Base-by-base conservation (phyloP, 805 yeast species). In the Yamadazyma kitorensis region DNA sequence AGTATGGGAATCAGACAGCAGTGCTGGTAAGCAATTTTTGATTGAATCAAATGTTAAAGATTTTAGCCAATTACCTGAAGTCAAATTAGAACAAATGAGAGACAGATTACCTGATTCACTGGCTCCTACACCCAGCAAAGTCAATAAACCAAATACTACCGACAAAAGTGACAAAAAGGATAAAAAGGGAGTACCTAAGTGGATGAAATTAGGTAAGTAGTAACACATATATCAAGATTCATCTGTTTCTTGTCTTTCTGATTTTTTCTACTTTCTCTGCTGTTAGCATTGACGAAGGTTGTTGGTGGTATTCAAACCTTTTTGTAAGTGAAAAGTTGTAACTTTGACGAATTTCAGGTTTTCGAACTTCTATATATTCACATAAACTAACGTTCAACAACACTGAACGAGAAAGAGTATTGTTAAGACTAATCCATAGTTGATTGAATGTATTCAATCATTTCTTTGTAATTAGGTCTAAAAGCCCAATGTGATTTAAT, bases 41-140 rank as follows among this genome's bases (percentile, higher is more conserved):
- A 20, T 30, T 6, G 45, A 29, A 5, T 31, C 27, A 4, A 36
- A 34, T 10, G 13, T 26, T 7, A 61, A 52, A 33, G 48, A 47
- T 11, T 49, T 55, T 16, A 39, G 35, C 18, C 59, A 64, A 17
- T 43, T 67, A 31, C 71, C 72, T 3, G 68, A 62, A 25, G 50
- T 63, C 15, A 39, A 52, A 4, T 48, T 65, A 32, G 72, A 67
- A 23, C 43, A 37, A 12, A 47, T 52, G 27, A 51, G 72, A 29
- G 52, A 55, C 1, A 47, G 52, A 11, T 42, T 67, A 15, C 68
- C 64, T 22, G 36, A 33, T 13, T n/a, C n/a, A n/a, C n/a, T n/a
- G n/a, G 30, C 24, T 25, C 4, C 26, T 8, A 23, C 11, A 25
- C 31, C 7, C 25, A 21, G 17, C 34, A 13, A 9, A n/a, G 9